Conservation (phyloP, 768 basidiomycete species). For the Xerocomus spinulosus region DNA sequence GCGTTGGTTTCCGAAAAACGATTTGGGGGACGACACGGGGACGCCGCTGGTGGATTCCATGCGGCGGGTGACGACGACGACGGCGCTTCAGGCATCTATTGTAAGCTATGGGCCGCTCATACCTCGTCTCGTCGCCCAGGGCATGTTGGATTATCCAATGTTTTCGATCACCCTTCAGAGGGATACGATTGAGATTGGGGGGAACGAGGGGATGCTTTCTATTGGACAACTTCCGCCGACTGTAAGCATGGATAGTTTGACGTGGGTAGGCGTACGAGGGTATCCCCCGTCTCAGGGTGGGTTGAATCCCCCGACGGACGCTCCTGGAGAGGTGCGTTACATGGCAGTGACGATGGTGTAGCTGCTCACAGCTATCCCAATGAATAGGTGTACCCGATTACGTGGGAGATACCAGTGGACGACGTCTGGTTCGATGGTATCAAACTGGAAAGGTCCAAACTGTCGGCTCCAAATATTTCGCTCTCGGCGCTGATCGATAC, state of each 20-base stretch:
- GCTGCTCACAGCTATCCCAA: conserved; percentile 1
- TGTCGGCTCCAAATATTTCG: conserved; percentile 44
- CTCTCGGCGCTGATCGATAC: conserved; percentile 71
- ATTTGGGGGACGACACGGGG: neutral
- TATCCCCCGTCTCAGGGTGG: conserved; percentile 54
- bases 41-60: conserved; percentile 3
- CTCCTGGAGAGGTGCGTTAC: conserved; percentile 53
- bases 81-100: conserved; percentile 40
- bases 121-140: conserved; percentile 40
- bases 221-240: conserved; percentile 60
- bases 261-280: conserved; percentile 59
- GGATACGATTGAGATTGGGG: conserved; percentile 62
- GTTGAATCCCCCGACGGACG: conserved; percentile 48
- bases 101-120: conserved; percentile 42
- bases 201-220: conserved; percentile 60
- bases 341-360: neutral
- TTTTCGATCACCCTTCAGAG: conserved; percentile 64
- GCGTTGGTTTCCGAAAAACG: conserved; percentile 19
- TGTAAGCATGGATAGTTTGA: conserved; percentile 45
- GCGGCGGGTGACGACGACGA: conserved; percentile 10
- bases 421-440: conserved; percentile 68
- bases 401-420: conserved; percentile 72
- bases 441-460: conserved; percentile 51
- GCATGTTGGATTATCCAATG: conserved; percentile 39
- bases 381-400: conserved; percentile 50